A percentile compares a stretch with the other conserved stretches of the same genome.
phyloP scores from a whole-genome alignment of 345 rosid species.

The Camelina neglecta region DNA sequence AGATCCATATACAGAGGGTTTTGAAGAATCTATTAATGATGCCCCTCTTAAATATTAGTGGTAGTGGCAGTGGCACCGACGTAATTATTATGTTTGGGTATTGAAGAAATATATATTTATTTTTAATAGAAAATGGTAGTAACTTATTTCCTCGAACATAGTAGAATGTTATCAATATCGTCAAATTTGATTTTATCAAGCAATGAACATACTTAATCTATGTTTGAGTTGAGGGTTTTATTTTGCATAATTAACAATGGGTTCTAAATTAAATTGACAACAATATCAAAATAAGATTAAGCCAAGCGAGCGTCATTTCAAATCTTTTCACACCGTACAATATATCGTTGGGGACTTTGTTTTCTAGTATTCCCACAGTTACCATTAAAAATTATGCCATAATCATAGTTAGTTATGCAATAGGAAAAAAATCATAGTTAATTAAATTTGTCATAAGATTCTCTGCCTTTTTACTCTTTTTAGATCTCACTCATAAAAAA shows the following conservation, averaged over 20 bases:
- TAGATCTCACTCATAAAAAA: slow-evolving; percentile 25
- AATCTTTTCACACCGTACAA: background rate
- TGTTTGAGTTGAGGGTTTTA: background rate
- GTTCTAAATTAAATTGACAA: background rate
- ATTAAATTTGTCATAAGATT: slow-evolving; percentile 30
- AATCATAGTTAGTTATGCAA: slow-evolving; percentile 6
- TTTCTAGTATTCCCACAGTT: too few relatives aligned
- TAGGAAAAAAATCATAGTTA: background rate
- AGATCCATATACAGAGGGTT: slow-evolving; percentile 42
- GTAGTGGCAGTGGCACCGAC: slow-evolving; percentile 43
- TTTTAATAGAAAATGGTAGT: too few relatives aligned
- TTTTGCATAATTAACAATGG: background rate
- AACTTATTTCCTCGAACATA: background rate
- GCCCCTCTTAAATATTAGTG: slow-evolving; percentile 35
- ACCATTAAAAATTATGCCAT: background rate
- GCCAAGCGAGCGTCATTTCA: background rate
- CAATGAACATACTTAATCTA: background rate
- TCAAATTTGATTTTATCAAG: background rate
- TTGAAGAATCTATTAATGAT: slow-evolving; percentile 32
- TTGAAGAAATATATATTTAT: too few relatives aligned
- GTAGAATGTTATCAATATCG: background rate
- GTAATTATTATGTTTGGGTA: slow-evolving; percentile 20
- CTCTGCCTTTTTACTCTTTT: slow-evolving; percentile 31
- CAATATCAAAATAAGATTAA: background rate
- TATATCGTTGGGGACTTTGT: background rate